Evolutionary conservation across 164 flowering plant genomes (phyloP), one percentile per base, ranked within the genome.

Genomic region (Hamamelis virginiana): DNA sequence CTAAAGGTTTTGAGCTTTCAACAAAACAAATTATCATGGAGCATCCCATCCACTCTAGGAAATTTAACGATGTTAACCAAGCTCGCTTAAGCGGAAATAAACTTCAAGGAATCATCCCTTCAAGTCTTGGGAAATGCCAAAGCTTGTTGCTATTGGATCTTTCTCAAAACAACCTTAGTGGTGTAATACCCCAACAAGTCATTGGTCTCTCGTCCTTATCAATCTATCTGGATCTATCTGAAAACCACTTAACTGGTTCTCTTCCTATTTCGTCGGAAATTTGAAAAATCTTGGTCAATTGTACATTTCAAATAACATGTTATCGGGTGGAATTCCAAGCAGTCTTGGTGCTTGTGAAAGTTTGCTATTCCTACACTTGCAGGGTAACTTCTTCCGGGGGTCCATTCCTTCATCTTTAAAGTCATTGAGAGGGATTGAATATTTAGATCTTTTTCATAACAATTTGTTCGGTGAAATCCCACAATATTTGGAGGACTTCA

Each of bases 11-110:
- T 82, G 16, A 15, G 11, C 12, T 11, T 82, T 0, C 0, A 0
- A 0, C 22, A 9, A 0, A 80, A 80, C 62, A 15, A 43, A n/a
- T 58, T 79, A 8, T 65, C 79, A 10, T 79, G 82, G 8, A 10
- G 19, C 1, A 74, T 83, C 22, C 84, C 86, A 0, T 0, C 62
- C 4, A 61, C 80, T 10, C 4, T 83, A 9, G 78, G 82, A 8
- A 78, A 78, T 26, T 16, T 74, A 19, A 58, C 65, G 1, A 5
- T 9, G 4, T 41, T 83, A 19, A 3, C 14, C 25, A 0, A 5
- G 9, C 62, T 83, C 1, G 1, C 1, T 46, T 83, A 2, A 4
- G 8, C 0, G 13, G 4, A 0, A 80, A 80, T 46, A 50, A 47
- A 4, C 48, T 83, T 1, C 13, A 26, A 1, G 86, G 86, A 1